Evolutionary conservation across 208 protist species (phyloP), one percentile per base, ranked within the genome.

Genomic region (Trypanosoma melophagium): DNA sequence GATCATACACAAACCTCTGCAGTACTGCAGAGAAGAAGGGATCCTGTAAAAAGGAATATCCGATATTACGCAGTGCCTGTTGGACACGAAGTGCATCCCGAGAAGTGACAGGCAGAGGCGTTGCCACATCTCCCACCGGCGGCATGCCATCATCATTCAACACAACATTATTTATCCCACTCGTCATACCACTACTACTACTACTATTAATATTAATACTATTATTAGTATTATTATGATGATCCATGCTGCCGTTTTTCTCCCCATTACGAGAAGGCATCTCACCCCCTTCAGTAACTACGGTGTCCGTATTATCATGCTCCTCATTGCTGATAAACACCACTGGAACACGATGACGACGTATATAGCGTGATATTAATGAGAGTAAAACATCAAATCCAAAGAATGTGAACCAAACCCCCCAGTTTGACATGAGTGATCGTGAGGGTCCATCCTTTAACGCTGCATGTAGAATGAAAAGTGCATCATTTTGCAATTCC

Each of bases 21-120:
- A 96, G 67, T 21, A 85, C 72, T 31, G 74, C 66, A 0, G 85
- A 66, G 64, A 96, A 96, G 76, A 96, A 92, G 17, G 90, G 90
- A 66, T 94, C 87, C 10, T 84, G 87, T 12, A 93, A 47, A 41
- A 92, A 79, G 31, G 66, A 79, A 61, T 71, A 79, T n/a, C 68
- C 52, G 42, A 78, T 22, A 50, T 89, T 87, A 55, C 83, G 81
- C 60, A 81, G 49, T n/a, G 80, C 76, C 38, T 92, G 78, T 64
- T 92, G 84, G 12, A 87, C 61, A 0, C 90, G 87, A 56, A 87
- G 71, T 28, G 60, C 75, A 60, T 95, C 90, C 5, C 82, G 79
- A 12, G 85, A 90, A 7, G 87, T 73, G 0, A 86, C 60, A 14
- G 64, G 14, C 12, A 73, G 57, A 14, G 56, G 60, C 17, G 49